A percentile compares a stretch with the other conserved stretches of the same genome.
These are phyloP conservation scores for Globisporangium canariense DNA, from an alignment of 352 stramenopile genomes.

Conservation along the genomic window DNA sequence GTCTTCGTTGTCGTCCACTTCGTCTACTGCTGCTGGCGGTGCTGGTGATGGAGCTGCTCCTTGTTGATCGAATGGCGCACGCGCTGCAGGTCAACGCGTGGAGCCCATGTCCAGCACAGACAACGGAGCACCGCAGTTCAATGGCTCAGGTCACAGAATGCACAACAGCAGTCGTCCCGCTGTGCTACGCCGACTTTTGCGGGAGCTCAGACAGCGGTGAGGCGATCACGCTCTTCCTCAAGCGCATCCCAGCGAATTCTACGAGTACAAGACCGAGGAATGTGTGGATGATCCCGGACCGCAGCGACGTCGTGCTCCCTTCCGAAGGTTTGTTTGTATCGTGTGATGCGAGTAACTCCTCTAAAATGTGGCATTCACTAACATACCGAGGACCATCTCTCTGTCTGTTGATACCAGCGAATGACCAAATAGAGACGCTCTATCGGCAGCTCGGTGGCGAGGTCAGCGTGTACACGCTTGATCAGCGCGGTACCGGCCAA, in stretches of 20 bases:
- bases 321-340: neutral
- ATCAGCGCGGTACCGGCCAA: slow-evolving; percentile 43
- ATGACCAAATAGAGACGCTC: slow-evolving; percentile 38
- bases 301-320: slow-evolving; percentile 15
- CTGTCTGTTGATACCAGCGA: slow-evolving; percentile 12
- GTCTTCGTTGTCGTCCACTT: neutral
- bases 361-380: neutral
- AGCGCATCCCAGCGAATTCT: slow-evolving; percentile 32
- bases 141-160: slow-evolving; percentile 24
- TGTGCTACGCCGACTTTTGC: slow-evolving; percentile 49
- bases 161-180: slow-evolving; percentile 30
- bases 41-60: neutral
- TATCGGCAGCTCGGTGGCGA: slow-evolving; percentile 34
- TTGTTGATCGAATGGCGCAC: neutral
- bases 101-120: neutral
- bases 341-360: neutral
- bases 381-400: neutral
- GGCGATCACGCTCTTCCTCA: slow-evolving; percentile 48
- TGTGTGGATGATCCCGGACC: slow-evolving; percentile 42
- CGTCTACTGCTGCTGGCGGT: neutral
- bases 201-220: slow-evolving; percentile 14
- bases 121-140: neutral
- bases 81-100: slow-evolving; percentile 8
- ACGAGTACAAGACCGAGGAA: neutral
- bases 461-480: slow-evolving; percentile 51